Base-by-base conservation (phyloP, 1,284 basidiomycete genomes). In the Earliella scabrosa region DNA sequence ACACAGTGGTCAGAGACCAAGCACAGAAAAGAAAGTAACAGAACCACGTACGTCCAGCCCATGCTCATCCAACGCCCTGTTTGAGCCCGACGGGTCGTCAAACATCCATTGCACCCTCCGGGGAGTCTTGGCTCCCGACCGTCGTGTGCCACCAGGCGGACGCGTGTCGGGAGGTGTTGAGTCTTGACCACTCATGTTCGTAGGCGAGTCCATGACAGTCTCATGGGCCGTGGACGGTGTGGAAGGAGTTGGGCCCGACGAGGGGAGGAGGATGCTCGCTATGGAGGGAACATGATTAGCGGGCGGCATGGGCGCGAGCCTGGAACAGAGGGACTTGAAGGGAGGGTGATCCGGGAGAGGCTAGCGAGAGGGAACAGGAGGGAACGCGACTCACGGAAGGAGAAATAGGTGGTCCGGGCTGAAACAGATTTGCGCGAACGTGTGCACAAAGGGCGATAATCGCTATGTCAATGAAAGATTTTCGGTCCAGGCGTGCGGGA, bases 21-120 rank as follows among this genome's bases (percentile, higher is more conserved):
- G n/a, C 18, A 50, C 2, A 7, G 24, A 39, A 18, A 49, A 38
- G 41, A 20, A 52, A 26, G 39, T 7, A 18, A 53, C 21, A 45
- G 35, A 32, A n/a, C 13, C 14, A 75, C 81, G 51, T 55, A 82
- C 82, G 63, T 82, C 75, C 32, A 75, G 63, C 1, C 75, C 81
- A 31, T 75, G 69, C 64, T 81, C 77, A 59, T 83, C 82, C 34
- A 83, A 65, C 32, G 72, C 72, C 62, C 64, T 61, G 35, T 55
- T 45, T 10, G 31, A 51, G 1, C 50, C 50, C 18, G 53, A 54
- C 10, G 51, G 58, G 20, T 65, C 63, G 58, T 67, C 59, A 47
- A 66, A 63, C 14, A 75, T 67, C 80, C 80, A 82, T 63, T 81
- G 79, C 3, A 82, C 78, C 62, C 77, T 80, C 23, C 78, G 74